Evolutionary conservation across 257 asterid species (phyloP).

Genomic region (Solanum etuberosum): DNA sequence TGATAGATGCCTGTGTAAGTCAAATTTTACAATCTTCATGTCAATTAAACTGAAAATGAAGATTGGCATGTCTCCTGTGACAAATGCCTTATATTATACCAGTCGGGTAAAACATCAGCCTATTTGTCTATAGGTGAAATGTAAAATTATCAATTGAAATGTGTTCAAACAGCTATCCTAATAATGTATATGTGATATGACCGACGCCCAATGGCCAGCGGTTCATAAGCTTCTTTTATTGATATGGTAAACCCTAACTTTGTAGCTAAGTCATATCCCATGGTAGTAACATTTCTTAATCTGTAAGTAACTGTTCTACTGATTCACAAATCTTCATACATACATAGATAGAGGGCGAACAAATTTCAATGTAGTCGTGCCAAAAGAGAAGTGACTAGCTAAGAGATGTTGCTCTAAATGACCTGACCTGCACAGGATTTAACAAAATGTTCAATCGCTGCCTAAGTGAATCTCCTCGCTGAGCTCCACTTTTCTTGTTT

Average conservation of each 20-base stretch:
- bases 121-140: neutral
- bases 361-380: neutral
- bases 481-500: slow-evolving; percentile 98
- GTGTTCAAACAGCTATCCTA: neutral
- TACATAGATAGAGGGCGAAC: neutral
- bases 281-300: neutral
- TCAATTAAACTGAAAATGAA: neutral
- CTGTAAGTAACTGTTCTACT: neutral
- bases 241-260: neutral
- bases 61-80: neutral
- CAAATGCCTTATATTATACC: neutral
- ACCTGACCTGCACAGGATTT: slow-evolving; percentile 91
- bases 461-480: slow-evolving; percentile 73
- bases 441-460: slow-evolving; percentile 75
- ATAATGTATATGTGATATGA: neutral
- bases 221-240: neutral
- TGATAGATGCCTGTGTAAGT: neutral
- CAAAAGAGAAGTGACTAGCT: slow-evolving; percentile 1
- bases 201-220: neutral
- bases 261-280: neutral
- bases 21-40: neutral
- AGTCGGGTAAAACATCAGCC: neutral
- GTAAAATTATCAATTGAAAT: neutral
- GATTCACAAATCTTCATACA: neutral
- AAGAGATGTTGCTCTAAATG: neutral